Conservation (phyloP, 2,329 filamentous ascomycete genomes). For the Chaetomium strumarium region DNA sequence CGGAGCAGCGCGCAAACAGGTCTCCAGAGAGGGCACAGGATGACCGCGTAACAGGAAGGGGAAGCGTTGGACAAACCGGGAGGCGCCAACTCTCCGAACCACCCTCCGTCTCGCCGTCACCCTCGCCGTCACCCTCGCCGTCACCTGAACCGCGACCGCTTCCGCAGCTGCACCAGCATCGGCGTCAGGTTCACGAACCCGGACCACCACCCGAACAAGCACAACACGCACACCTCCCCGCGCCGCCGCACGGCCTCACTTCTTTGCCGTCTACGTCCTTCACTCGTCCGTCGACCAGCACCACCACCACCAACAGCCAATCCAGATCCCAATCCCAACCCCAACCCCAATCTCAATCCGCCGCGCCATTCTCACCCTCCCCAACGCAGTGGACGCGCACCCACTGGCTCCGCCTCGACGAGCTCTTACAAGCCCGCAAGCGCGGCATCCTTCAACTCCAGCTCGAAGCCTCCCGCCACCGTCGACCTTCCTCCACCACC, state of each 20-base stretch:
- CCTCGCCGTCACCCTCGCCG: background rate
- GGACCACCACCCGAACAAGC: background rate
- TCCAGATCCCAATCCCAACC: background rate
- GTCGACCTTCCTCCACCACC: conserved; percentile 2
- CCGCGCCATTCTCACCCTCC: conserved; percentile 2
- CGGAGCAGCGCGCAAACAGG: conserved; percentile 17
- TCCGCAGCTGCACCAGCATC: too few relatives aligned
- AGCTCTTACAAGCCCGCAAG: conserved; percentile 47
- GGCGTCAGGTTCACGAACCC: too few relatives aligned
- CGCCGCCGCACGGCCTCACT: background rate
- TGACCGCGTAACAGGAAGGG: background rate
- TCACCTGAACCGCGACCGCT: background rate
- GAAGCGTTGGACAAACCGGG: too few relatives aligned
- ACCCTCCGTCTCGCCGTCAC: background rate
- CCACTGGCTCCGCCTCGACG: conserved; percentile 51
- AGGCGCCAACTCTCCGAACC: background rate
- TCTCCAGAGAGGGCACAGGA: background rate
- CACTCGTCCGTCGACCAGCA: background rate
- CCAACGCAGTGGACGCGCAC: conserved; percentile 38
- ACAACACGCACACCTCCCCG: background rate
- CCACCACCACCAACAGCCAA: conserved; percentile 1
- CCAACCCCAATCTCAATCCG: background rate
- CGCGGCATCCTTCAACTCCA: conserved; percentile 36
- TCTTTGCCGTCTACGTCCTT: background rate
- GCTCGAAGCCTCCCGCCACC: conserved; percentile 18